These are phyloP conservation scores for Astrephomene gubernaculifera DNA, from an alignment of 139 green algal species.

Conservation along the genomic window DNA sequence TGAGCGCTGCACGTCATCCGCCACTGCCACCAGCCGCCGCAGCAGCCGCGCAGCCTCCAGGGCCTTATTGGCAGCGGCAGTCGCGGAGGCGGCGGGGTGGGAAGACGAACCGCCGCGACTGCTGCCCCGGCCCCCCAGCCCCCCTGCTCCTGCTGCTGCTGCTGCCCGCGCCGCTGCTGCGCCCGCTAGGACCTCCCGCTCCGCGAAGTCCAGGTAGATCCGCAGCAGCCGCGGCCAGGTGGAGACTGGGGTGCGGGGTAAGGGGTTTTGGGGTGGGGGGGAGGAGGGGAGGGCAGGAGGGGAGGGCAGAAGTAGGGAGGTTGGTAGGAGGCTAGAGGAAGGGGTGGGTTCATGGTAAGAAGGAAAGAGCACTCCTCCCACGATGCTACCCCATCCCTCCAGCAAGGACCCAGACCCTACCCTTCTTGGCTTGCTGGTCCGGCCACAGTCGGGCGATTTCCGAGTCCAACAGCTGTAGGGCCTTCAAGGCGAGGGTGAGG, in stretches of 20 bases:
- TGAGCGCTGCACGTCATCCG: slow-evolving; percentile 24
- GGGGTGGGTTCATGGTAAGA: too few species aligned
- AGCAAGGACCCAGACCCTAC: background rate
- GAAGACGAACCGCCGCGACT: background rate
- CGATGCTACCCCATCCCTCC: too few species aligned
- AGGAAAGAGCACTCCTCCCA: too few species aligned
- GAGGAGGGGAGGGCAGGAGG: background rate
- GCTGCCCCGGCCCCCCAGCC: background rate
- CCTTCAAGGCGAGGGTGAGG: background rate
- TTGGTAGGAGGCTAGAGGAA: too few species aligned
- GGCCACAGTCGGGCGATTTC: slow-evolving; percentile 27
- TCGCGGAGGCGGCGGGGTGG: background rate
- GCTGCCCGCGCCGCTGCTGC: background rate
- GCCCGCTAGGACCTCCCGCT: background rate
- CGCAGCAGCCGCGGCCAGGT: slow-evolving; percentile 28
- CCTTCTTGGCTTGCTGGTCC: slow-evolving; percentile 14
- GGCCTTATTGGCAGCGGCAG: background rate
- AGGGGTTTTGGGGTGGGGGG: too few species aligned
- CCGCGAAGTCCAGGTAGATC: background rate
- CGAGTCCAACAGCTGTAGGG: slow-evolving; percentile 13
- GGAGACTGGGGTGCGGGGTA: background rate
- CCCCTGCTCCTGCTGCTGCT: background rate
- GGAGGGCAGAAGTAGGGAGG: too few species aligned
- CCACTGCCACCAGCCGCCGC: slow-evolving; percentile 1
- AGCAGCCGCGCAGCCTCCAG: background rate